Evolutionary conservation across 192 early-diverging fungal genomes (phyloP).

Genomic region (Backusella luteola): DNA sequence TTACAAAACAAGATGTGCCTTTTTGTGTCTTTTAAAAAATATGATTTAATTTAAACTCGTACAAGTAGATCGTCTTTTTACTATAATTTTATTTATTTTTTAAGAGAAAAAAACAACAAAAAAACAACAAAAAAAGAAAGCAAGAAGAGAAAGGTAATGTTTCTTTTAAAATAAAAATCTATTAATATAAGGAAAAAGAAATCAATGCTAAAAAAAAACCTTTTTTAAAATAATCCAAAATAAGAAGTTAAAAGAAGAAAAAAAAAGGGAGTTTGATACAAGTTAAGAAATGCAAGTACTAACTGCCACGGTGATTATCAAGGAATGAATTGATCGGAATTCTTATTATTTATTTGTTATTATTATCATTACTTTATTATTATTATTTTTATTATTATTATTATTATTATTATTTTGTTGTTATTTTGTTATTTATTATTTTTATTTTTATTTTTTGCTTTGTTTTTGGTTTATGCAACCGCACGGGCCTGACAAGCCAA

Average conservation of each 20-base stretch:
- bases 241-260: neutral
- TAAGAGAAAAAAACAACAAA: neutral
- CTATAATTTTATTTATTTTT: neutral
- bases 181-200: neutral
- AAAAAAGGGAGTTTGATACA: neutral
- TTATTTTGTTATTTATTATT: neutral
- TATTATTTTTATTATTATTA: neutral
- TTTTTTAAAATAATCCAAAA: conserved; percentile 7
- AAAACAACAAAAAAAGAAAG: neutral
- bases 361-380: conserved; percentile 9
- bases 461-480: conserved; percentile 10
- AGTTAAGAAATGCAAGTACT: conserved; percentile 13
- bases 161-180: conserved; percentile 8
- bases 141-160: neutral
- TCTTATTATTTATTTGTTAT: conserved; percentile 12
- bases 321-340: conserved; percentile 20
- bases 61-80: neutral
- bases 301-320: conserved; percentile 17
- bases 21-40: neutral
- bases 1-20: neutral
- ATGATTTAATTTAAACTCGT: neutral
- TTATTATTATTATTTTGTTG: neutral
- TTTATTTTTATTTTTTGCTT: neutral
- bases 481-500: conserved; percentile 13
- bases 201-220: neutral